Percentiles rank a stretch among this genome's conserved stretches.
These are phyloP conservation scores for Phytophthora chlamydospora DNA, from an alignment of 352 stramenopile species.

Conservation along the genomic window DNA sequence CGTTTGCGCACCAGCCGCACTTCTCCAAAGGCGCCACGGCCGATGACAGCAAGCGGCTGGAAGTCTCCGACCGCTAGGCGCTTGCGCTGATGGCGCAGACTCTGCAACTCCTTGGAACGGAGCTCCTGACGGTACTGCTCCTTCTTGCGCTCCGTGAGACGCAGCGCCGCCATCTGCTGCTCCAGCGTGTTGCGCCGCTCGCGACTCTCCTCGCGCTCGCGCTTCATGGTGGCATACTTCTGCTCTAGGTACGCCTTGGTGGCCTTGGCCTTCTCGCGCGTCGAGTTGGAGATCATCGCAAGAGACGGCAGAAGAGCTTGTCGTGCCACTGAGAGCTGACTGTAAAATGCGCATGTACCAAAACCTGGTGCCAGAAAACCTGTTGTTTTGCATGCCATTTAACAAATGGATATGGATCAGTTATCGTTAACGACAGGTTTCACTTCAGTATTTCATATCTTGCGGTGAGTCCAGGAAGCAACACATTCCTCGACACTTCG, in stretches of 20 bases:
- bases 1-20: conserved; percentile 91
- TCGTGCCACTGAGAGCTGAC: too few relatives aligned
- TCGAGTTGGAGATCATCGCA: conserved; percentile 83
- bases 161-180: conserved; percentile 83
- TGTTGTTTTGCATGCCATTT: too few relatives aligned
- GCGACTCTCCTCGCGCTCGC: conserved; percentile 82
- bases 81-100: conserved; percentile 84
- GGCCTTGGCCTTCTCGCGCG: conserved; percentile 85
- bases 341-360: too few relatives aligned
- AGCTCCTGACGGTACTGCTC: conserved; percentile 85
- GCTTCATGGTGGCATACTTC: conserved; percentile 91
- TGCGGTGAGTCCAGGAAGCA: too few relatives aligned
- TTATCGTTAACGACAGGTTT: too few relatives aligned
- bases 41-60: conserved; percentile 96
- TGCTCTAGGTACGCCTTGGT: conserved; percentile 91
- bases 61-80: conserved; percentile 94
- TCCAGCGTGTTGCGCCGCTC: conserved; percentile 80
- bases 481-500: too few relatives aligned
- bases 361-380: too few relatives aligned
- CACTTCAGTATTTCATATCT: too few relatives aligned
- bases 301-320: too few relatives aligned
- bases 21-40: conserved; percentile 98
- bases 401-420: too few relatives aligned
- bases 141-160: conserved; percentile 76
- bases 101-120: conserved; percentile 75